Percentiles rank a stretch among this genome's conserved stretches.
Conservation (phyloP, 805 yeast genomes). For the Nematodospora valgi region DNA sequence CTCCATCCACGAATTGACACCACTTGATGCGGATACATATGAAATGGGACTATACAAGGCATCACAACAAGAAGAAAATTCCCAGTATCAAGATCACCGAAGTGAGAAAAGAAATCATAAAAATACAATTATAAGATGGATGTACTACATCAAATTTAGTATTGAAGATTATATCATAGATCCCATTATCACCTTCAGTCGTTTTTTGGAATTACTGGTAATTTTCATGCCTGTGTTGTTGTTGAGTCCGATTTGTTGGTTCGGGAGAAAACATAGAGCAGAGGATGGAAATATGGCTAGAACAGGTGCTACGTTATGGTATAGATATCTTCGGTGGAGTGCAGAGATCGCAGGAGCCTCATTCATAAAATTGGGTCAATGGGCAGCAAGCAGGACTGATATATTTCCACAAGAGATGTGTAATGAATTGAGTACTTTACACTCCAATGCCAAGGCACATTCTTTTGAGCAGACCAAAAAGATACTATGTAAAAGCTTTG, state of each 20-base stretch:
- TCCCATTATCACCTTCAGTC: conserved; percentile 61
- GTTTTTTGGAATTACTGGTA: conserved; percentile 65
- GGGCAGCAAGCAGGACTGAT: conserved; percentile 98
- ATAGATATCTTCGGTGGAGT: conserved; percentile 53
- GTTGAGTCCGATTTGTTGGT: conserved; percentile 60
- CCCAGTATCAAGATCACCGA: conserved; percentile 35
- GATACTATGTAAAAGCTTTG: conserved; percentile 59
- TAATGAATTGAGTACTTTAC: conserved; percentile 69
- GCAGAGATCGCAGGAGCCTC: conserved; percentile 91
- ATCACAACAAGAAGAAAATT: conserved; percentile 53
- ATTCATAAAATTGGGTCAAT: conserved; percentile 88
- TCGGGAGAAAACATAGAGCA: conserved; percentile 41
- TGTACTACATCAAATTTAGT: conserved; percentile 40
- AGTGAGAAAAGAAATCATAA: conserved; percentile 17
- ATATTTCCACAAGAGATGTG: conserved; percentile 81
- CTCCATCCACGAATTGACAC: conserved; percentile 36
- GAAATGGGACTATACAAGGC: conserved; percentile 63
- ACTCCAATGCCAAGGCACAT: conserved; percentile 81
- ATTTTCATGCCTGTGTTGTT: conserved; percentile 70
- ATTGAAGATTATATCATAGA: conserved; percentile 58
- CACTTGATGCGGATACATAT: conserved; percentile 59
- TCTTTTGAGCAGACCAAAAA: conserved; percentile 55
- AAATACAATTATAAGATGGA: conserved; percentile 22
- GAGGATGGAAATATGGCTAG: conserved; percentile 33
- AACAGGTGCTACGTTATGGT: conserved; percentile 73